Evolutionary conservation across 768 basidiomycete genomes (phyloP).

Genomic region (Pulveroboletus sp.): DNA sequence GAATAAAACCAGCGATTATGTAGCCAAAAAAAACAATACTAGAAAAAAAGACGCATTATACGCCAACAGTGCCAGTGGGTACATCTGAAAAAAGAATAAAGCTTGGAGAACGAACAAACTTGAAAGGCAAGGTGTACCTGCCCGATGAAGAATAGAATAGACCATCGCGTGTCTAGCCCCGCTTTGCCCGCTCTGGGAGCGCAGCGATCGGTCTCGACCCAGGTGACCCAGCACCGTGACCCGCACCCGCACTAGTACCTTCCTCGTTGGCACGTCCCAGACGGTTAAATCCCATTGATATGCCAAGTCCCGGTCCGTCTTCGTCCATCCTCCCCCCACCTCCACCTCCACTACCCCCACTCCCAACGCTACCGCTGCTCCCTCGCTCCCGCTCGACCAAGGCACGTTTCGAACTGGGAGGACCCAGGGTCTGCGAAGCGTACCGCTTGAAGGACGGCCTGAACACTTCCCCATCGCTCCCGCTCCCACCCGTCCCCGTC

Average conservation of each 20-base stretch:
- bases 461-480: conserved; percentile 30
- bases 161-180: conserved; percentile 8
- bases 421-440: conserved; percentile 71
- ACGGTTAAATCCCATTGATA: background rate
- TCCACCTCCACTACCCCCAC: background rate
- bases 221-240: conserved; percentile 20
- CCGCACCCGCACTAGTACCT: conserved; percentile 14
- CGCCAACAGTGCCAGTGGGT: no score
- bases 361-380: conserved; percentile 14
- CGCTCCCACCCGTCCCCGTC: conserved; percentile 29
- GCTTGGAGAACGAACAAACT: background rate
- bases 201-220: conserved; percentile 25
- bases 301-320: background rate
- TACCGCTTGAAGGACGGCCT: conserved; percentile 73
- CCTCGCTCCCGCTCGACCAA: conserved; percentile 33
- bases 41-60: background rate
- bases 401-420: conserved; percentile 52
- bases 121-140: conserved; percentile 2
- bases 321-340: background rate
- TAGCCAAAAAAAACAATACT: background rate
- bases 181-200: conserved; percentile 31
- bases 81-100: background rate
- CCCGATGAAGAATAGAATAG: background rate
- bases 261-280: background rate
- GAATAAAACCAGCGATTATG: no score